These are phyloP conservation scores for Penicillium sp. DNA, from an alignment of 2,329 filamentous ascomycete genomes.

Conservation along the genomic window DNA sequence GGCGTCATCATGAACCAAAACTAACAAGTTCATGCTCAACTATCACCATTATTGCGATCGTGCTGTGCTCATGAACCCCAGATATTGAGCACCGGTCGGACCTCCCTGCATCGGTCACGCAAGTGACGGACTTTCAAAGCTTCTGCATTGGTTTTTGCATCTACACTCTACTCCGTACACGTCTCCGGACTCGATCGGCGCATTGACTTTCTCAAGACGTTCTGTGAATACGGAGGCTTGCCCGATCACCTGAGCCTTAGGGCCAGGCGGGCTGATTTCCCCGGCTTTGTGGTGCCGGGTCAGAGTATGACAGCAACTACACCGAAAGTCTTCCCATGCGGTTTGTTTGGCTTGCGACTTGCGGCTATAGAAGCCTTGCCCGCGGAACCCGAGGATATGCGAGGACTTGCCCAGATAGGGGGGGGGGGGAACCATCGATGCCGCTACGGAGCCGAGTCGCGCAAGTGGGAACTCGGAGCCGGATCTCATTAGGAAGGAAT, in stretches of 20 bases:
- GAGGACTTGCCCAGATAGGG: neutral
- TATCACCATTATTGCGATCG: neutral
- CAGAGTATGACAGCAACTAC: neutral
- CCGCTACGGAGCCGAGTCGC: neutral
- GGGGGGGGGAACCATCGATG: neutral
- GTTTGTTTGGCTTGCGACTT: neutral
- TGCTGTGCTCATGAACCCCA: conserved; percentile 12
- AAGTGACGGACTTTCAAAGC: neutral
- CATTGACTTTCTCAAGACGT: neutral
- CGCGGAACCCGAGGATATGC: conserved; percentile 1
- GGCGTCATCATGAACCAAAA: neutral
- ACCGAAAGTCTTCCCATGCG: neutral
- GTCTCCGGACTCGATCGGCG: neutral
- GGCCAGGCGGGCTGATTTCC: neutral
- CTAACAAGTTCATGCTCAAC: neutral
- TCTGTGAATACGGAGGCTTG: conserved; percentile 8
- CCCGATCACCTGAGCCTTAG: conserved; percentile 19
- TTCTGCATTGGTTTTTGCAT: neutral
- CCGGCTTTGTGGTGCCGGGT: conserved; percentile 5
- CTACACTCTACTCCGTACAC: too few relatives aligned
- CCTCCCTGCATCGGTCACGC: neutral
- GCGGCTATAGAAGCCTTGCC: conserved; percentile 2
- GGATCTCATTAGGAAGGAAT: neutral
- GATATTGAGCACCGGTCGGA: conserved; percentile 12
- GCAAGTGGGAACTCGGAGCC: neutral